Evolutionary conservation across 768 basidiomycete species (phyloP), one percentile per base, ranked within the genome.

Genomic region (Mycena belliarum): DNA sequence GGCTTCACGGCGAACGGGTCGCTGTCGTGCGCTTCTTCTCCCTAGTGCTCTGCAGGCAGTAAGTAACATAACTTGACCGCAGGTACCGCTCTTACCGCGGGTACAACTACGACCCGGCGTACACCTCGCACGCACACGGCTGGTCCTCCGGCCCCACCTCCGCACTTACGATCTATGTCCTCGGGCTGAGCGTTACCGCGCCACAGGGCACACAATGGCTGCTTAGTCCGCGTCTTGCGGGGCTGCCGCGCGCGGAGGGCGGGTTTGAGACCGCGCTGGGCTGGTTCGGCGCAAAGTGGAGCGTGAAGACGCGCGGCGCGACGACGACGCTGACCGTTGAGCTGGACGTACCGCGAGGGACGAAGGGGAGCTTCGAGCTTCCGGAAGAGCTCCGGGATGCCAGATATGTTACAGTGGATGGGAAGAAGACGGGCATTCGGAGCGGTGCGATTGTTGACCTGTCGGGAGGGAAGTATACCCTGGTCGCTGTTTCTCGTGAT

Each of bases 131-230:
- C 64, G 69, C 81, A 2, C 84, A 85, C 61, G 83, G 83, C 6
- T 85, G 84, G 84, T 80, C 79, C 55, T 72, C 82, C 0, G 84
- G 83, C 0, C 81, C 84, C 0, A 85, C 84, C 0, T 79, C 81
- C 6, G 81, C 82, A 6, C 70, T 84, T 12, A 83, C 82, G 2
- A 81, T 79, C 68, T 84, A 83, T 64, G 75, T 84, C 28, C 73
- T 82, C 14, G 83, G 83, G n/a, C 69, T 85, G 12, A 75, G 72
- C 15, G 72, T 84, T 23, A 81, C 79, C 0, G 68, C 77, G 6
- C 76, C 78, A 0, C 73, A 79, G 61, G 83, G 83, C 3, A 48
- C 59, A n/a, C 74, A 73, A 1, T 85, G 83, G 83, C 59, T 65
- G 0, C 53, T 85, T 20, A 74, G 74, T 15, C 83, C 83, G 0